Percentiles rank a stretch among this genome's conserved stretches.
phyloP scores from a whole-genome alignment of 805 yeast genomes.

The Lipomyces sp. region DNA sequence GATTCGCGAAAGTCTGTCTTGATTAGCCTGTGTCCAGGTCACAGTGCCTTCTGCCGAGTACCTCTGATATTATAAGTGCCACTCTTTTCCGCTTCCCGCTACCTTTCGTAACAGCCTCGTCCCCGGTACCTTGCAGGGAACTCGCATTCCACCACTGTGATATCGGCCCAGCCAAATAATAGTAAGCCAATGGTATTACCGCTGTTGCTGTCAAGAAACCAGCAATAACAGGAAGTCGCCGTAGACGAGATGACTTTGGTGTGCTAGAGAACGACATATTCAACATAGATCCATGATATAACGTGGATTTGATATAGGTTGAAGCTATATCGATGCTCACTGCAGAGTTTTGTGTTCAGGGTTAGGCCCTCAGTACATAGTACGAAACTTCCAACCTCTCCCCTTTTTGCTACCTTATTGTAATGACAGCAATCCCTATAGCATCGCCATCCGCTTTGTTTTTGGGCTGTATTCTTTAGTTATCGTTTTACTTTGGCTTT shows the following conservation, averaged over 20 bases:
- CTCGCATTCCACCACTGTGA: slow-evolving; percentile 19
- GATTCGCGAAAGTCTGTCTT: slow-evolving; percentile 2
- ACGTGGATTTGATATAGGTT: too few species aligned
- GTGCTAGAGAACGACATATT: background rate
- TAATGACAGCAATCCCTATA: background rate
- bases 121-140: background rate
- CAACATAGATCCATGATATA: too few species aligned
- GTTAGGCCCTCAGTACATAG: background rate
- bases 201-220: slow-evolving; percentile 12
- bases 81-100: slow-evolving; percentile 11
- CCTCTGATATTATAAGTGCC: slow-evolving; percentile 26
- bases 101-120: background rate
- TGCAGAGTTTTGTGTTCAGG: background rate
- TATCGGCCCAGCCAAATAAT: slow-evolving; percentile 23
- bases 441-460: background rate
- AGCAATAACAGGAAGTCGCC: slow-evolving; percentile 7
- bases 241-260: background rate
- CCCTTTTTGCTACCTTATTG: background rate
- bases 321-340: too few species aligned
- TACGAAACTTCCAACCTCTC: background rate
- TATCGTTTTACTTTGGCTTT: background rate
- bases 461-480: background rate
- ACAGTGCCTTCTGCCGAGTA: background rate
- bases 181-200: slow-evolving; percentile 25
- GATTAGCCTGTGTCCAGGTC: background rate